Percentiles rank a stretch among this genome's conserved stretches.
phyloP scores from a whole-genome alignment of 495 filamentous ascomycete species.

The Pyrenopolyporus hunteri region DNA sequence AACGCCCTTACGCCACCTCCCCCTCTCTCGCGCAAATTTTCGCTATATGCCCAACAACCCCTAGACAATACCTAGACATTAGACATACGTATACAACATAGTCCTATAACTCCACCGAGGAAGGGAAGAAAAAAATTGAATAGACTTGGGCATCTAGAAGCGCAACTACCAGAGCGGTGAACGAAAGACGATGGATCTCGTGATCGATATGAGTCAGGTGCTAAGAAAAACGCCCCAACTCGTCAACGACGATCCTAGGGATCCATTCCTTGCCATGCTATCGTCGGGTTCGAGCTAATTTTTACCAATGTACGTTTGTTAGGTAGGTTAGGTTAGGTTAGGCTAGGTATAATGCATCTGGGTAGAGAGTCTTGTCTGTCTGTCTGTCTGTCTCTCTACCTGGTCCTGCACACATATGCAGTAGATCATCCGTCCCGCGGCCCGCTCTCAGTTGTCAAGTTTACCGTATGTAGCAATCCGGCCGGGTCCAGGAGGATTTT shows the following conservation, averaged over 20 bases:
- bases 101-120: constrained; percentile 12
- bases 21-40: no score
- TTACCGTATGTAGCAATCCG: constrained; percentile 30
- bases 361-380: no score
- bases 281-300: constrained; percentile 16
- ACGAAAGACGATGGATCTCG: constrained; percentile 21
- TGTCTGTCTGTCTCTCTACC: no score
- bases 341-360: no score
- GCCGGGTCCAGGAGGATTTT: constrained; percentile 11
- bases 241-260: constrained; percentile 26
- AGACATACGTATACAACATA: no score
- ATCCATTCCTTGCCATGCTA: no score
- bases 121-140: no score
- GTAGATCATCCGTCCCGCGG: constrained; percentile 7
- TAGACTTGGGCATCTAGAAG: constrained; percentile 5
- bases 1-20: no score
- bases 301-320: no score
- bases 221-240: constrained; percentile 23
- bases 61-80: no score
- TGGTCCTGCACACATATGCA: constrained; percentile 3
- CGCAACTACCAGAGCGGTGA: constrained; percentile 24
- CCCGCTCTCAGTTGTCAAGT: constrained; percentile 3
- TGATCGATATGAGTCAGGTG: constrained; percentile 32
- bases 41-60: no score
- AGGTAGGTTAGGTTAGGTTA: neutral